Base-by-base conservation (phyloP, 352 stramenopile genomes). In the Pythium phragmiticola region DNA sequence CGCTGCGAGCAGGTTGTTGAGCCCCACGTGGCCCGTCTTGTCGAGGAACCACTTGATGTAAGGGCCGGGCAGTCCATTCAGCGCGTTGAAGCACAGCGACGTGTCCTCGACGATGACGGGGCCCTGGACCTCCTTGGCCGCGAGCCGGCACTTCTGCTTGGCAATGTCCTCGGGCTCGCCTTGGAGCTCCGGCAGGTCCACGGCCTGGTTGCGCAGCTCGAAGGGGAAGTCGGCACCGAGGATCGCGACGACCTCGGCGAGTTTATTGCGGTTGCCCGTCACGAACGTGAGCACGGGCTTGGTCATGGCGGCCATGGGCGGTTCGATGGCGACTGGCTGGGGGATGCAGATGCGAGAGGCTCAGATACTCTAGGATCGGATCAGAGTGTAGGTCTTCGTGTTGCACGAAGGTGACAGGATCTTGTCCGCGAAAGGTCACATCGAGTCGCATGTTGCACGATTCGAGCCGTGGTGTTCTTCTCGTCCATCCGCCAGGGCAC, bases 31-130 rank as follows among this genome's bases (percentile, higher is more conserved):
- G 57, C 94, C 94, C 59, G 88, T 98, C 69, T 97, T 98, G 41
- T 99, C 91, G 11, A 99, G 77, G 67, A 99, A 99, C 94, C 96
- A 99, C 80, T 99, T 99, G 66, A 99, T 97, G 79, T 99, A 99
- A 26, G 95, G 93, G 0, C 97, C 96, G 0, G 97, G 97, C 1
- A 99, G 85, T 0, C 90, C 96, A 42, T 88, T 73, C 7, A 99
- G 82, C 52, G 95, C 96, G 69, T 98, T 98, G 76, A 98, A 99
- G 80, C 96, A 98, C 7, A 99, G 78, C 51, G 88, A 97, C 41
- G 95, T 99, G 78, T 99, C 97, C 76, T 99, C 97, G 26, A 98
- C 95, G 39, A 99, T 88, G 49, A 98, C 93, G 6, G 95, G 76
- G 9, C 96, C 94, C 36, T 84, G 63, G 46, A 97, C 76, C 68